phyloP scores from a whole-genome alignment of 2,329 filamentous ascomycete species.

The Microcera coccophila region DNA sequence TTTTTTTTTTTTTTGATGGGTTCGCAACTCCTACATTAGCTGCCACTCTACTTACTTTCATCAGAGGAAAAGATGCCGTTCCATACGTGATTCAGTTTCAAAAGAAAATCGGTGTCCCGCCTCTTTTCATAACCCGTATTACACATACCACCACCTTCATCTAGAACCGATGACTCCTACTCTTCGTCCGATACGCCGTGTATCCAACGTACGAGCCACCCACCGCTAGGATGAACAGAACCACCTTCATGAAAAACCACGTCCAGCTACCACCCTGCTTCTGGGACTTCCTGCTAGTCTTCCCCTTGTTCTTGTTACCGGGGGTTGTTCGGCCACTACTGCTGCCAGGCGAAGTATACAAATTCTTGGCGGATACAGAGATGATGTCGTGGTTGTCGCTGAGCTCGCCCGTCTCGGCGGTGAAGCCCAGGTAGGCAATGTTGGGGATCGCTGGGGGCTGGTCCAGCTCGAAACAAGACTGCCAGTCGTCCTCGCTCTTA shows the following conservation, averaged over 20 bases:
- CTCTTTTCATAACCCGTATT: too few species aligned
- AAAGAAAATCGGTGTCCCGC: constrained; percentile 6
- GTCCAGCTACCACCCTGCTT: constrained; percentile 52
- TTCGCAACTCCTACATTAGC: background rate
- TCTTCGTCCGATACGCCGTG: constrained; percentile 72
- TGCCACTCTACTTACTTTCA: background rate
- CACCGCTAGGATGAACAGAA: constrained; percentile 67
- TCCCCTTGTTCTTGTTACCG: constrained; percentile 35
- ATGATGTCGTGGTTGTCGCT: constrained; percentile 98
- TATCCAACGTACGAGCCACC: constrained; percentile 80
- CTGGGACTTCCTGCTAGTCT: constrained; percentile 35
- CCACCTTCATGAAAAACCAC: constrained; percentile 72
- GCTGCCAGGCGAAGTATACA: constrained; percentile 65
- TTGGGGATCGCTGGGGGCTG: constrained; percentile 72
- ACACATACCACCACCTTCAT: constrained; percentile 1
- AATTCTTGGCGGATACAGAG: constrained; percentile 77
- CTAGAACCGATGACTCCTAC: constrained; percentile 57
- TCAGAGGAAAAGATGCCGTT: constrained; percentile 8
- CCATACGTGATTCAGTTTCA: constrained; percentile 11
- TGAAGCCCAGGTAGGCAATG: constrained; percentile 71
- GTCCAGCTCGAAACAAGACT: constrained; percentile 75
- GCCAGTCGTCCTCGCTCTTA: constrained; percentile 85
- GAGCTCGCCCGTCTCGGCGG: constrained; percentile 90
- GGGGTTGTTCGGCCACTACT: constrained; percentile 30
- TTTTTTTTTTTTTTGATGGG: background rate